Conservation (phyloP, 768 basidiomycete species). For the Termitomyces sp. region DNA sequence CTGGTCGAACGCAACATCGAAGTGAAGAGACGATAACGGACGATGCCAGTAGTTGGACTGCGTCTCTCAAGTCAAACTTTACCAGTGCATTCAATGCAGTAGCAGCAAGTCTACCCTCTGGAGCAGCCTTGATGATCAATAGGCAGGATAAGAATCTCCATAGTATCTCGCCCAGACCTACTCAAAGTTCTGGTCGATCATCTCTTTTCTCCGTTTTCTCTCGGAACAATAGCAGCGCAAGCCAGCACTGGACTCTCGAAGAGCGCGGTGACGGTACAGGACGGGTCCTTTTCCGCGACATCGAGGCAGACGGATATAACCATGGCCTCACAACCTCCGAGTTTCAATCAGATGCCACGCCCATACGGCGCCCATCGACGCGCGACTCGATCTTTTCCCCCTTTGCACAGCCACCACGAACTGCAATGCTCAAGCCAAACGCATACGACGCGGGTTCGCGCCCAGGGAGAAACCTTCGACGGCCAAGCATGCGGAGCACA, state of each 20-base stretch:
- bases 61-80: conserved; percentile 39
- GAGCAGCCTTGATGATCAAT: conserved; percentile 5
- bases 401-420: conserved; percentile 13
- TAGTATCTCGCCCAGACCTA: conserved; percentile 20
- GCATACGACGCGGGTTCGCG: conserved; percentile 2
- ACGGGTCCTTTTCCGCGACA: conserved; percentile 31
- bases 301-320: conserved; percentile 10
- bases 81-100: conserved; percentile 49
- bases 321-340: not conserved
- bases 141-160: conserved; percentile 14
- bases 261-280: conserved; percentile 36
- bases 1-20: conserved; percentile 17
- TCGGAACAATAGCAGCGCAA: conserved; percentile 13
- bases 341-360: not conserved
- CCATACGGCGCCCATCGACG: conserved; percentile 9
- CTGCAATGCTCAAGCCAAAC: conserved; percentile 10
- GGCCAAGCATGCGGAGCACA: conserved; percentile 5
- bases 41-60: conserved; percentile 34
- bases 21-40: not conserved
- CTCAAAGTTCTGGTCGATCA: conserved; percentile 15
- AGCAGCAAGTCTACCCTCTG: conserved; percentile 34
- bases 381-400: conserved; percentile 14
- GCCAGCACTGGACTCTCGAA: conserved; percentile 36
- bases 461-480: not conserved
- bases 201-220: conserved; percentile 12